These are phyloP conservation scores for Paraglomus occultum DNA, from an alignment of 192 early-diverging fungal genomes.

Conservation along the genomic window DNA sequence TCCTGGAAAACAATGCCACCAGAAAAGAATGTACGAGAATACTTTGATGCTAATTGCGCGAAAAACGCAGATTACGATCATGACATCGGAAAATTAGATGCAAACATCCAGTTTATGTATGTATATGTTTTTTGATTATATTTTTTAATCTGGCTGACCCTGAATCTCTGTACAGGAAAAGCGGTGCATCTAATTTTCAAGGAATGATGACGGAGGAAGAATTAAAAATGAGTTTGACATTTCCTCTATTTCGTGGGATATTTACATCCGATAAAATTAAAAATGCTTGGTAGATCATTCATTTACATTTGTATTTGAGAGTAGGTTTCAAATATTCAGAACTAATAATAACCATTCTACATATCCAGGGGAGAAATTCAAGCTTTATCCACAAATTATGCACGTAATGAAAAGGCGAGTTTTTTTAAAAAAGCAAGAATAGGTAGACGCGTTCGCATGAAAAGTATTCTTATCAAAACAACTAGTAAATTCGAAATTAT, in stretches of 20 bases:
- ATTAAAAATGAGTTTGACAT: constrained; percentile 9
- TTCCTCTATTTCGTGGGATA: constrained; percentile 17
- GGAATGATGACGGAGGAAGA: constrained; percentile 20
- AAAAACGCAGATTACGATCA: background rate
- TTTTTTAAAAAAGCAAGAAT: constrained; percentile 13
- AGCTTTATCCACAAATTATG: background rate
- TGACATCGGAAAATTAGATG: constrained; percentile 16
- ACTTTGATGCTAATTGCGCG: constrained; percentile 7
- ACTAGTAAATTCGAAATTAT: constrained; percentile 17
- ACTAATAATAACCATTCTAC: constrained; percentile 5
- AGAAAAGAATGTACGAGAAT: constrained; percentile 14
- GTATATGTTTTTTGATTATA: constrained; percentile 20
- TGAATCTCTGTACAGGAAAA: constrained; percentile 4
- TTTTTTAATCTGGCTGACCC: background rate
- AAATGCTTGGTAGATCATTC: constrained; percentile 2
- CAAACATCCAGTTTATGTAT: constrained; percentile 22
- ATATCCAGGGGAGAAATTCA: constrained; percentile 14
- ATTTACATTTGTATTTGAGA: background rate
- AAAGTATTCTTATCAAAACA: background rate
- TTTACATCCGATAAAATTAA: constrained; percentile 17
- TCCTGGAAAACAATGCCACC: constrained; percentile 11
- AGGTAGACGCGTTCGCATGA: constrained; percentile 9
- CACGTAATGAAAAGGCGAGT: background rate
- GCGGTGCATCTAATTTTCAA: constrained; percentile 4
- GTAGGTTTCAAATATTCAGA: background rate